Base-by-base conservation (phyloP, 768 basidiomycete species). In the Pulveroboletus sp. region DNA sequence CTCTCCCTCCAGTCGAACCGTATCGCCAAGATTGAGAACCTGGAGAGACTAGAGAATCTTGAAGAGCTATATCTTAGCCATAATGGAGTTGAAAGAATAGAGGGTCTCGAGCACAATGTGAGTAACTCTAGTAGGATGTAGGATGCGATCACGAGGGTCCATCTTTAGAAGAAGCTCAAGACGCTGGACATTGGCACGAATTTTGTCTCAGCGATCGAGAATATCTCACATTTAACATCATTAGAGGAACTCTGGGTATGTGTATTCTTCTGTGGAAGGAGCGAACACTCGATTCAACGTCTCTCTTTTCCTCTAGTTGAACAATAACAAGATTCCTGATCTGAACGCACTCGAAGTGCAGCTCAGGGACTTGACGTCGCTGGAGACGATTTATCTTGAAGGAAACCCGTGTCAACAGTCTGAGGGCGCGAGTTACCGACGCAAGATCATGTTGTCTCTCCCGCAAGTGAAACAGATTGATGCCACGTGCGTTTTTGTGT, bases 221-320 rank as follows among this genome's bases (percentile, higher is more conserved):
- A 89, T 49, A 62, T 97, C 24, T 81, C 87, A 0, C 90, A 95
- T 66, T 72, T 96, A 8, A 72, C 60, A 5, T 65, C 73, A 4
- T 71, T 99, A n/a, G 89, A 93, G 61, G 96, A 99, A 64, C 78
- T 99, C 57, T 99, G 96, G 96, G 93, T 94, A 53, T 24, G 81
- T 10, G 24, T 6, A 17, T 0, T 44, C 36, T 28, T 31, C 11
- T 42, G 28, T 53, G 18, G 2, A 31, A 26, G 24, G 46, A 41
- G 14, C 27, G 11, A 8, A 31, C 33, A 8, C 32, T 18, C 24
- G 17, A 33, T 17, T 47, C 45, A 43, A 41, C 28, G 38, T 40
- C 14, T 17, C 7, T 42, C 9, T 28, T 32, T 32, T 24, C n/a
- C 64, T 44, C 5, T 32, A 97, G 94, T 80, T 93, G 56, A 96